Evolutionary conservation across 2,329 filamentous ascomycete species (phyloP), one percentile per base, ranked within the genome.

Genomic region (Fusarium oxysporum): DNA sequence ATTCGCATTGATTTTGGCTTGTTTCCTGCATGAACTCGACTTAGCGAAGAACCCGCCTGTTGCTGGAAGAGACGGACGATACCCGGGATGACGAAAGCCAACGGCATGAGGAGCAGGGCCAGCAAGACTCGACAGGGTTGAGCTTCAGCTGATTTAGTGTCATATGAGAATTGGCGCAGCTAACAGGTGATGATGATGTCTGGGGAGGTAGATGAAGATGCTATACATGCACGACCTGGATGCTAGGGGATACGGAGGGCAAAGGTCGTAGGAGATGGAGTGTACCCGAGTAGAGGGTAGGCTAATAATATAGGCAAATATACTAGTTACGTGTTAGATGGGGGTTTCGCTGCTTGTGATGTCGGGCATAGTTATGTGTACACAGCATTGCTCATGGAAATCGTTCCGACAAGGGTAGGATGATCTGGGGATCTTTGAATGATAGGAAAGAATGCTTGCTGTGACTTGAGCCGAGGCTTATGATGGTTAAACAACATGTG

Each of bases 11-110:
- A 59, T 66, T 72, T 75, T 76, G 65, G 68, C 64, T 71, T 72
- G 69, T 65, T 77, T 76, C 70, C 72, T 75, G 66, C 74, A 77
- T 73, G 66, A 73, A 69, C 63, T 70, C 67, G 62, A 71, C 72
- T 64, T 65, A 70, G 72, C 66, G 71, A 72, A 68, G 65, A 71
- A 65, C 68, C 67, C 64, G 63, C 65, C 65, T 72, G 58, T 69
- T 70, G 58, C 63, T 73, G 72, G 71, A 71, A 68, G 58, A 71
- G 69, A 77, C 69, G 74, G 69, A 77, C 69, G 76, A 77, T 77
- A 77, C 76, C 76, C 75, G 59, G 73, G 70, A 73, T 62, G 67
- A 77, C 61, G 62, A 77, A 61, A 62, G 67, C 68, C 60, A 70
- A 55, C 62, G 65, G 67, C 72, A 73, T 56, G 69, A 70, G 65